phyloP scores from a whole-genome alignment of 495 filamentous ascomycete genomes.

The Zalerion maritima region DNA sequence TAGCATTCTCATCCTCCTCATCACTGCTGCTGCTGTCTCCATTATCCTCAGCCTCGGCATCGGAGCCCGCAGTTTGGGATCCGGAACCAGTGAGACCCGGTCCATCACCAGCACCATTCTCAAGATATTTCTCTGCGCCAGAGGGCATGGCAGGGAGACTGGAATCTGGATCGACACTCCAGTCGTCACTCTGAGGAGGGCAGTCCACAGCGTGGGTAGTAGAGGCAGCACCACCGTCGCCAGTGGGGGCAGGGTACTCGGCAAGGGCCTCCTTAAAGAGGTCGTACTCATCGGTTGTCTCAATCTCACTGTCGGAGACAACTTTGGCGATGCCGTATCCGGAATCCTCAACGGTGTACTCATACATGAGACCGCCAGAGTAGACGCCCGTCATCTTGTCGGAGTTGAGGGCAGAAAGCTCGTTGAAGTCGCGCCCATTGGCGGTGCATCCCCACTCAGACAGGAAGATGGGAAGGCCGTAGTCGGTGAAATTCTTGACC shows the following conservation, averaged over 20 bases:
- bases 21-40: no score
- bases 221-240: conserved; percentile 62
- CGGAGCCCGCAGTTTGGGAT: conserved; percentile 51
- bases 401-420: conserved; percentile 69
- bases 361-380: conserved; percentile 92
- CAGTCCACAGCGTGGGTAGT: conserved; percentile 51
- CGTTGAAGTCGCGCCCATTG: conserved; percentile 65
- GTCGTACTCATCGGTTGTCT: conserved; percentile 47
- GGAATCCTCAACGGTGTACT: conserved; percentile 71
- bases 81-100: conserved; percentile 58
- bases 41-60: no score
- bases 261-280: conserved; percentile 51
- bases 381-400: conserved; percentile 79
- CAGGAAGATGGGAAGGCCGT: conserved; percentile 86
- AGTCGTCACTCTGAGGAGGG: conserved; percentile 51
- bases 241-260: conserved; percentile 48
- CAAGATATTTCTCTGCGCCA: conserved; percentile 52
- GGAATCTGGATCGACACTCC: conserved; percentile 52
- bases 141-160: conserved; percentile 63
- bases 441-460: conserved; percentile 87
- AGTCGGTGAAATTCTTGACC: conserved; percentile 79
- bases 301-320: conserved; percentile 28
- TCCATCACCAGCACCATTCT: conserved; percentile 54
- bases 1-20: no score
- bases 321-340: conserved; percentile 68